Percentiles rank a stretch among this genome's conserved stretches.
Evolutionary conservation across 192 early-diverging fungal genomes (phyloP).

Genomic region (Backusella liffmaniae): DNA sequence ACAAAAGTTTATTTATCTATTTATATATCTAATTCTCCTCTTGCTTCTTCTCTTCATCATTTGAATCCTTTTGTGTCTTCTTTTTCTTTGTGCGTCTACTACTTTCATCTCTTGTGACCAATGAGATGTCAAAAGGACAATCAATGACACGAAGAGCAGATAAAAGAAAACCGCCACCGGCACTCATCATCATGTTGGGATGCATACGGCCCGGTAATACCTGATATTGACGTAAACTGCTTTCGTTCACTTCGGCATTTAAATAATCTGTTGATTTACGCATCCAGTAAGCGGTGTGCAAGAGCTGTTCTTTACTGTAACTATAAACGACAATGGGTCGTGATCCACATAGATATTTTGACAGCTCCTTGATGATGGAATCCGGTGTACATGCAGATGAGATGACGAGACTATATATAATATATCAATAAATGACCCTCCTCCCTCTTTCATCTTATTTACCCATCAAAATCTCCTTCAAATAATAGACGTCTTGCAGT

Average conservation of each 20-base stretch:
- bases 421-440: background rate
- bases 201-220: constrained; percentile 79
- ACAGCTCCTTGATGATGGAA: constrained; percentile 70
- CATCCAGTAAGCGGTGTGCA: constrained; percentile 66
- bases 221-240: constrained; percentile 88
- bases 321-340: constrained; percentile 85
- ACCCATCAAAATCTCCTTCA: constrained; percentile 68
- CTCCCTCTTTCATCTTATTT: background rate
- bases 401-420: constrained; percentile 63
- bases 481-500: constrained; percentile 51
- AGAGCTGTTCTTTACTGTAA: constrained; percentile 60
- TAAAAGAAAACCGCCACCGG: constrained; percentile 70
- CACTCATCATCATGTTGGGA: constrained; percentile 75
- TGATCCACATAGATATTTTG: constrained; percentile 78
- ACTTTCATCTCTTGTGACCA: constrained; percentile 11
- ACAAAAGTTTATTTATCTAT: background rate
- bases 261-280: constrained; percentile 66
- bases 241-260: constrained; percentile 86
- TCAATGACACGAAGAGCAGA: constrained; percentile 61
- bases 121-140: constrained; percentile 20
- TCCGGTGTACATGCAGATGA: constrained; percentile 76
- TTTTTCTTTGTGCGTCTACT: constrained; percentile 5
- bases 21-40: background rate
- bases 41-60: background rate
- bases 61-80: background rate